A percentile compares a stretch with the other conserved stretches of the same genome.
Evolutionary conservation across 768 basidiomycete genomes (phyloP).

Genomic region (Daedaleopsis sinensis): DNA sequence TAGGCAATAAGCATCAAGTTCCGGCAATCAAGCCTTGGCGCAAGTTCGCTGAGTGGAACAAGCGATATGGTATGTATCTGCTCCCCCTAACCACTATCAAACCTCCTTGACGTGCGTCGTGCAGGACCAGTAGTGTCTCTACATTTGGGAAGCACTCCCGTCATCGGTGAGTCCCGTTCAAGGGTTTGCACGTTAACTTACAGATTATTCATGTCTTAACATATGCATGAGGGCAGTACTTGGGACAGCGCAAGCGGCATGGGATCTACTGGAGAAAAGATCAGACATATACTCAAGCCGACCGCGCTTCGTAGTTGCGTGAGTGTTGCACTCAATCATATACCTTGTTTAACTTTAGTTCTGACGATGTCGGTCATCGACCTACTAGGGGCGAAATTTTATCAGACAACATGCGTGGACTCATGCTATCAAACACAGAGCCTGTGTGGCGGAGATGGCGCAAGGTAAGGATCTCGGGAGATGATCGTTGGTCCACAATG

Average conservation of each 20-base stretch:
- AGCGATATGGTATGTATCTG: slow-evolving; percentile 42
- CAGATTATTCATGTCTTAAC: neutral
- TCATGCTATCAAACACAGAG: slow-evolving; percentile 47
- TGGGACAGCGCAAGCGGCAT: slow-evolving; percentile 48
- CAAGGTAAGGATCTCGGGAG: slow-evolving; percentile 34
- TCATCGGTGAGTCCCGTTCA: slow-evolving; percentile 36
- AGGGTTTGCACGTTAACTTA: neutral
- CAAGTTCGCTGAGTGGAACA: slow-evolving; percentile 51
- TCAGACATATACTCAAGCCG: slow-evolving; percentile 51
- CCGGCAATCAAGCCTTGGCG: slow-evolving; percentile 50
- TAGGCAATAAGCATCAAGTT: slow-evolving; percentile 50
- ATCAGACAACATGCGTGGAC: slow-evolving; percentile 47
- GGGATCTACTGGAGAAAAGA: slow-evolving; percentile 51
- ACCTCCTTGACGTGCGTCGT: neutral
- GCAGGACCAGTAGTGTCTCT: slow-evolving; percentile 46
- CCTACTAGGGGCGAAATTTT: slow-evolving; percentile 45
- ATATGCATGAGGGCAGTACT: slow-evolving; percentile 40
- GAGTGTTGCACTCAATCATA: slow-evolving; percentile 7
- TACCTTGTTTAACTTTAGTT: neutral
- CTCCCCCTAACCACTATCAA: neutral
- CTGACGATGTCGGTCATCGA: neutral
- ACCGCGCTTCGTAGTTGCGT: slow-evolving; percentile 49
- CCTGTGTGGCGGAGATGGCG: slow-evolving; percentile 49
- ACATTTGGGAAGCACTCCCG: slow-evolving; percentile 44
- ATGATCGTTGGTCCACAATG: neutral